These are phyloP conservation scores for Chaetomium cochliodes DNA, from an alignment of 495 filamentous ascomycete genomes.

Conservation along the genomic window DNA sequence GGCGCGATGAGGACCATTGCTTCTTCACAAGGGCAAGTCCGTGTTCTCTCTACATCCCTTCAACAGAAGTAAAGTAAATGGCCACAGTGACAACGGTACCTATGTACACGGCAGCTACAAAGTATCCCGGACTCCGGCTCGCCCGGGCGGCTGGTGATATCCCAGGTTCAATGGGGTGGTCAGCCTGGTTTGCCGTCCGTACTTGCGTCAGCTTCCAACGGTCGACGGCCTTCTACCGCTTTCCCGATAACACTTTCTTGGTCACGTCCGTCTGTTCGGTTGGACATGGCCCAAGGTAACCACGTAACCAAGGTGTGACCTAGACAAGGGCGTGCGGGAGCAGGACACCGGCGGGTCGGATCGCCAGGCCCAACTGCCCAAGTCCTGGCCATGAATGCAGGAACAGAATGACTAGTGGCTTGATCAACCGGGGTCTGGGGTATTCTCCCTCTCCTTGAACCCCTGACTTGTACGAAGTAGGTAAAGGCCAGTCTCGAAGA, in stretches of 20 bases:
- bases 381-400: constrained; percentile 8
- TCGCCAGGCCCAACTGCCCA: no score
- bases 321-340: not conserved
- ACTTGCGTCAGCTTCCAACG: constrained; percentile 17
- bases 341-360: no score
- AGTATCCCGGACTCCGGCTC: constrained; percentile 18
- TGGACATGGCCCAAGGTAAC: no score
- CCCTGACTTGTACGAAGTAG: constrained; percentile 17
- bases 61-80: not conserved
- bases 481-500: constrained; percentile 2
- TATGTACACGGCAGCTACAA: no score
- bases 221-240: not conserved
- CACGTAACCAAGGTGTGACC: constrained; percentile 9
- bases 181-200: constrained; percentile 23
- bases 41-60: not conserved
- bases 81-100: not conserved
- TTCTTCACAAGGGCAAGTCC: not conserved
- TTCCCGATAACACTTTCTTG: not conserved
- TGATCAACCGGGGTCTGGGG: constrained; percentile 1
- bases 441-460: not conserved
- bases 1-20: not conserved
- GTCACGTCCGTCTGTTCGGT: not conserved
- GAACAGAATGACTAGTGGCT: not conserved
- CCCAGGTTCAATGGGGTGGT: constrained; percentile 22
- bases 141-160: constrained; percentile 25